These are phyloP conservation scores for Melaleuca alternifolia DNA, from an alignment of 345 rosid genomes.

Conservation along the genomic window DNA sequence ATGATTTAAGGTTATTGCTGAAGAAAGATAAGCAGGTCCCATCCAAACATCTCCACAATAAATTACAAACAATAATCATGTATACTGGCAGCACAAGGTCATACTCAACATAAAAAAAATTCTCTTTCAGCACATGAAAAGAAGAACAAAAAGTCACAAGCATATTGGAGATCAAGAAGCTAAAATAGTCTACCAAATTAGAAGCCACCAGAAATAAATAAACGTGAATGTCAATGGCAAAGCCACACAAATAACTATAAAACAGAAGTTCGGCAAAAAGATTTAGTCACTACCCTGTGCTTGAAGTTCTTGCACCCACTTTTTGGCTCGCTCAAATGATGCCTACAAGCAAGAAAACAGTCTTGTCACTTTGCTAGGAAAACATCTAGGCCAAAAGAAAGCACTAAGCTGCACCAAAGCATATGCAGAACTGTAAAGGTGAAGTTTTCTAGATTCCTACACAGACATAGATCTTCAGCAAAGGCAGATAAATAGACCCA, in stretches of 20 bases:
- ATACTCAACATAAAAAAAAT: not conserved
- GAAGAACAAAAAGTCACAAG: not conserved
- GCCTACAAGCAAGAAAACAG: slow-evolving; percentile 26
- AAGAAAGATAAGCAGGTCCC: not conserved
- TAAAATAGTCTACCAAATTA: not conserved
- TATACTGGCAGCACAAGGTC: not conserved
- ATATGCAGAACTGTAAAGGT: not conserved
- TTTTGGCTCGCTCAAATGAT: slow-evolving; percentile 91
- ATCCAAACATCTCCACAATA: not conserved
- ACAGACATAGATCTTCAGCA: not conserved
- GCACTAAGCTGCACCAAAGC: not conserved
- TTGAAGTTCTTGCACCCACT: slow-evolving; percentile 97
- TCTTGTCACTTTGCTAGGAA: not conserved
- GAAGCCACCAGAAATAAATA: not conserved
- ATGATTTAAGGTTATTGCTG: not conserved
- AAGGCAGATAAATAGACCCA: not conserved
- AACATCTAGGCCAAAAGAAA: not conserved
- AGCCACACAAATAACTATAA: not conserved
- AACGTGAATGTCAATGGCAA: not conserved
- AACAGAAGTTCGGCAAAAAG: not conserved
- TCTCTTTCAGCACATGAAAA: not conserved
- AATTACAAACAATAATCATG: not conserved
- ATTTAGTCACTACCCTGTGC: slow-evolving; percentile 59
- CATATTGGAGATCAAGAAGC: not conserved
- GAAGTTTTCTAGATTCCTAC: not conserved